Conservation (phyloP, 805 yeast species). For the Spathaspora arborariae region DNA sequence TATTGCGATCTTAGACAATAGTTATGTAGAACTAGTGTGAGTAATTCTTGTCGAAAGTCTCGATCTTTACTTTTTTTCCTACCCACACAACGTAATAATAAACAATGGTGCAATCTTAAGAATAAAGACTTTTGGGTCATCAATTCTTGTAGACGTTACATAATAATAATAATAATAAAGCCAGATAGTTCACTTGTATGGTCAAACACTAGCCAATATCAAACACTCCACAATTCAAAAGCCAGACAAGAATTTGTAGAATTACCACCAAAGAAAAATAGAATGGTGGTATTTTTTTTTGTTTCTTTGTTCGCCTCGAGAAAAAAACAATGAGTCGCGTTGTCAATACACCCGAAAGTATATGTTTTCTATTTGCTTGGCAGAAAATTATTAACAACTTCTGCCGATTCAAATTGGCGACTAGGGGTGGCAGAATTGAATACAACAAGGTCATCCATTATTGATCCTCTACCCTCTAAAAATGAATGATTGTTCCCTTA, state of each 20-base stretch:
- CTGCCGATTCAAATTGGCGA: not conserved
- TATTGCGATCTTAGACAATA: constrained; percentile 2
- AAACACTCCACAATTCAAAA: not conserved
- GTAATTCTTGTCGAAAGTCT: not conserved
- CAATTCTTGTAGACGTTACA: not conserved
- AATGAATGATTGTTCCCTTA: not conserved
- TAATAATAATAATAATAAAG: no score
- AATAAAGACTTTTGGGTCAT: no score
- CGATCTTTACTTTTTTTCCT: no score
- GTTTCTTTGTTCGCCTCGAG: not conserved
- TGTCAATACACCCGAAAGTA: not conserved
- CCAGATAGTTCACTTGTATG: not conserved
- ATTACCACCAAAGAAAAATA: no score
- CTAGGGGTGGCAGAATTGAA: not conserved
- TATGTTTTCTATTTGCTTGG: not conserved
- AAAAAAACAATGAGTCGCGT: not conserved
- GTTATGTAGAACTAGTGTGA: not conserved
- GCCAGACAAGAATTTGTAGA: no score
- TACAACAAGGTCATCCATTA: not conserved
- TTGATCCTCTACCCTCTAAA: not conserved
- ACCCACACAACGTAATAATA: no score
- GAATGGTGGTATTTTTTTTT: no score
- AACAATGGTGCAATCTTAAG: no score
- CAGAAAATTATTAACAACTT: not conserved
- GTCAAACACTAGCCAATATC: not conserved